Evolutionary conservation across 108 stramenopile species (phyloP).

Genomic region (Parmales sp.): DNA sequence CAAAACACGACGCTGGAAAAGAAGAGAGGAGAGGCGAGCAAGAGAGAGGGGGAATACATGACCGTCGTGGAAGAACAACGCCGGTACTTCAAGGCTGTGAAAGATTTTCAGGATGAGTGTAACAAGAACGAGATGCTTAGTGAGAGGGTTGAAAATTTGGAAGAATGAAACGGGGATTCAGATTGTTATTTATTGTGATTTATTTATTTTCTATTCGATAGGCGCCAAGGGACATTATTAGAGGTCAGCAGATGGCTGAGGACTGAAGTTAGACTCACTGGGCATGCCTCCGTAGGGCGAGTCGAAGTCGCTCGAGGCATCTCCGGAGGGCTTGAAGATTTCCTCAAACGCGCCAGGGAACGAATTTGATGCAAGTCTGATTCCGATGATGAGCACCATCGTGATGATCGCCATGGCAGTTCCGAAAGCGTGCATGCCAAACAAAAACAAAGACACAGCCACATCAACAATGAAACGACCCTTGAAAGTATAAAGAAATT

Average conservation of each 20-base stretch:
- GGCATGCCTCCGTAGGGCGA: no score
- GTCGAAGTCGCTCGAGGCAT: no score
- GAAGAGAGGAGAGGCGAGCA: background rate
- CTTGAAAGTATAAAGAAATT: background rate
- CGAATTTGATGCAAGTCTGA: background rate
- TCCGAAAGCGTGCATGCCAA: background rate
- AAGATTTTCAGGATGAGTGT: slow-evolving; percentile 7
- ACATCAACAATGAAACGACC: background rate
- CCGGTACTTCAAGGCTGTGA: background rate
- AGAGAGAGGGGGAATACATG: slow-evolving; percentile 1
- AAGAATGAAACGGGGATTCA: no score
- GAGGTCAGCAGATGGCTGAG: no score
- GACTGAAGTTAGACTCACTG: no score
- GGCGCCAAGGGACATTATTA: no score
- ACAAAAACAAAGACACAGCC: background rate
- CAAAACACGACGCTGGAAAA: background rate
- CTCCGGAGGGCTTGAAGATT: background rate
- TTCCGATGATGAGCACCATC: background rate
- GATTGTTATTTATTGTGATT: no score
- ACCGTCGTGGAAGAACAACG: background rate
- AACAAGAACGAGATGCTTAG: background rate
- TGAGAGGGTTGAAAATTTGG: background rate
- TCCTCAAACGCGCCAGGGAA: background rate
- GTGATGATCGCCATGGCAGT: background rate
- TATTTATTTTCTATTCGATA: no score